Percentiles rank a stretch among this genome's conserved stretches.
Evolutionary conservation across 176 grass and related monocot species (phyloP).

Genomic region (Rhipidocladum racemiflorum): DNA sequence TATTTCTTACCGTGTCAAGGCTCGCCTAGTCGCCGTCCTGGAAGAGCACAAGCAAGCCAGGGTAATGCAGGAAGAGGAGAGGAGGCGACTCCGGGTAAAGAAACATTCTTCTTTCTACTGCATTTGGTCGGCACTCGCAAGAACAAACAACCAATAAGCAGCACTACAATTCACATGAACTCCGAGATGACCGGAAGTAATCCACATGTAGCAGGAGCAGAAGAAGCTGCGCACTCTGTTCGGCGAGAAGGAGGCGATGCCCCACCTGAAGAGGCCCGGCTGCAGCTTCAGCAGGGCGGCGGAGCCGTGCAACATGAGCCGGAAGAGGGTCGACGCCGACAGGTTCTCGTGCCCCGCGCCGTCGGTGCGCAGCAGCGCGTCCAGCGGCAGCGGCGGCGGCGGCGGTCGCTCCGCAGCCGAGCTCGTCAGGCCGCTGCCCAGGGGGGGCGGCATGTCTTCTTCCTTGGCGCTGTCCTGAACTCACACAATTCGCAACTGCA

Average conservation of each 20-base stretch:
- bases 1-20: conserved; percentile 5
- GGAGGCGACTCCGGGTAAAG: conserved; percentile 49
- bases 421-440: conserved; percentile 28
- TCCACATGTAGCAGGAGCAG: conserved; percentile 46
- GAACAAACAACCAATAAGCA: neutral
- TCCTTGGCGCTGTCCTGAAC: conserved; percentile 37
- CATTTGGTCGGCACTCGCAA: neutral
- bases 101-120: neutral
- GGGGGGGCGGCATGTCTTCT: conserved; percentile 9
- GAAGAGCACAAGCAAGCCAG: conserved; percentile 61
- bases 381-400: neutral
- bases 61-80: conserved; percentile 47
- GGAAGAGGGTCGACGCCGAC: conserved; percentile 40
- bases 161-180: rapidly evolving
- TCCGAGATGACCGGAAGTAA: neutral
- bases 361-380: conserved; percentile 38
- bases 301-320: conserved; percentile 38
- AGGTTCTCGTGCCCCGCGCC: conserved; percentile 28
- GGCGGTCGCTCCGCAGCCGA: neutral
- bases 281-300: conserved; percentile 40
- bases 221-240: conserved; percentile 59
- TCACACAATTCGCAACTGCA: neutral
- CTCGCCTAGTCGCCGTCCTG: conserved; percentile 47
- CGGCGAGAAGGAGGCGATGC: conserved; percentile 62
- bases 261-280: conserved; percentile 41